Percentiles rank a stretch among this genome's conserved stretches.
Evolutionary conservation across 768 basidiomycete species (phyloP).

Genomic region (Neoboletus subvelutipes): DNA sequence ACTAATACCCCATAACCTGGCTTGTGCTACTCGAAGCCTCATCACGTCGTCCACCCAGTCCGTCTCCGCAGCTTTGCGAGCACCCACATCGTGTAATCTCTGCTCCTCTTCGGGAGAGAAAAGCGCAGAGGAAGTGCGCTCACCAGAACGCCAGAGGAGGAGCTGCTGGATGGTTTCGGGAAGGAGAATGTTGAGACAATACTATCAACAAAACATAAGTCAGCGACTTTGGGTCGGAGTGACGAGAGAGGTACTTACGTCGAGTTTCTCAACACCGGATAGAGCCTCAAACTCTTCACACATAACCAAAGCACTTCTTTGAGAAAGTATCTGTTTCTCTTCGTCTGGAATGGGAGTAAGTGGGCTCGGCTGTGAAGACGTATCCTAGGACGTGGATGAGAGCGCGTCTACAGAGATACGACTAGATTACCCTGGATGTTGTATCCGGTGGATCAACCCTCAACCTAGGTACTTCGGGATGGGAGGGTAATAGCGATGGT

Average conservation of each 20-base stretch:
- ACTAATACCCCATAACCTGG: conserved; percentile 39
- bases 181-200: conserved; percentile 68
- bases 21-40: conserved; percentile 36
- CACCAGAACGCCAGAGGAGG: conserved; percentile 67
- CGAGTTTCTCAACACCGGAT: conserved; percentile 48
- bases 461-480: conserved; percentile 22
- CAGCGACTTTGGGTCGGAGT: neutral
- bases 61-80: conserved; percentile 47
- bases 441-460: conserved; percentile 11
- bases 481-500: conserved; percentile 26
- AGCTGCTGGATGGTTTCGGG: conserved; percentile 73
- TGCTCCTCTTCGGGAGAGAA: conserved; percentile 56
- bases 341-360: conserved; percentile 22
- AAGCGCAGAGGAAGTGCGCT: conserved; percentile 50
- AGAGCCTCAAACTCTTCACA: conserved; percentile 47
- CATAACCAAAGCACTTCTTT: conserved; percentile 28
- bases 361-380: conserved; percentile 20
- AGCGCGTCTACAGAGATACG: neutral
- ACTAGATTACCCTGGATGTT: conserved; percentile 12
- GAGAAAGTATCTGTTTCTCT: neutral
- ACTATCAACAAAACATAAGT: conserved; percentile 39
- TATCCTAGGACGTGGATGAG: conserved; percentile 15
- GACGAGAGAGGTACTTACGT: conserved; percentile 38
- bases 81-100: conserved; percentile 49
- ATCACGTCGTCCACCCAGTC: conserved; percentile 72